A percentile compares a stretch with the other conserved stretches of the same genome.
phyloP scores from a whole-genome alignment of 2,329 filamentous ascomycete genomes.

The Fusarium scirpi region DNA sequence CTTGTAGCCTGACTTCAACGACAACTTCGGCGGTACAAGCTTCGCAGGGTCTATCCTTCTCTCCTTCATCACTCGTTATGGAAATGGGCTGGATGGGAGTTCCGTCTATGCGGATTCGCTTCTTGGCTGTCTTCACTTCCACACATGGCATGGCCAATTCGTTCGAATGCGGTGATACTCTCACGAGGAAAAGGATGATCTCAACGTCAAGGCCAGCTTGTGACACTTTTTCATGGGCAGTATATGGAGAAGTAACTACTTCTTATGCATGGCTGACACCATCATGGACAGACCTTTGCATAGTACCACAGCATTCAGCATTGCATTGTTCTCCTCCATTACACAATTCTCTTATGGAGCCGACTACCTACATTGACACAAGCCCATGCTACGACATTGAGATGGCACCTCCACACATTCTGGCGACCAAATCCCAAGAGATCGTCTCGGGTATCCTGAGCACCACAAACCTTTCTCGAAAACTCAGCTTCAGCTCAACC shows the following conservation, averaged over 20 bases:
- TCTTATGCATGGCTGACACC: neutral
- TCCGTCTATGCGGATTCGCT: neutral
- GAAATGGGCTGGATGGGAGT: neutral
- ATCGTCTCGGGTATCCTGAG: neutral
- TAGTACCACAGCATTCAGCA: neutral
- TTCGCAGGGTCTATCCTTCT: too few relatives aligned
- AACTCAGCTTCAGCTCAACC: neutral
- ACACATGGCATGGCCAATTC: constrained; percentile 23
- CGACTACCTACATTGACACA: neutral
- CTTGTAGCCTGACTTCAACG: constrained; percentile 1
- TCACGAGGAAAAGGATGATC: neutral
- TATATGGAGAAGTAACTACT: neutral
- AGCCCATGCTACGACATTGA: neutral
- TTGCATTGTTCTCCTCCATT: fast-evolving
- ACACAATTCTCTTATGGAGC: fast-evolving
- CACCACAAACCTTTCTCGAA: neutral
- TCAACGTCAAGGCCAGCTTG: neutral
- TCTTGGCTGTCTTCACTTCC: constrained; percentile 12
- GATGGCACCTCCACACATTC: fast-evolving
- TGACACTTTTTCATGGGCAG: neutral
- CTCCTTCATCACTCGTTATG: too few relatives aligned
- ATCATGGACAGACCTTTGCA: neutral
- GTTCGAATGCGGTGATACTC: neutral
- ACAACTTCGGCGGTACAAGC: neutral
- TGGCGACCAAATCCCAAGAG: neutral